Base-by-base conservation (phyloP, 1,284 basidiomycete genomes). In the Irpex sp. region DNA sequence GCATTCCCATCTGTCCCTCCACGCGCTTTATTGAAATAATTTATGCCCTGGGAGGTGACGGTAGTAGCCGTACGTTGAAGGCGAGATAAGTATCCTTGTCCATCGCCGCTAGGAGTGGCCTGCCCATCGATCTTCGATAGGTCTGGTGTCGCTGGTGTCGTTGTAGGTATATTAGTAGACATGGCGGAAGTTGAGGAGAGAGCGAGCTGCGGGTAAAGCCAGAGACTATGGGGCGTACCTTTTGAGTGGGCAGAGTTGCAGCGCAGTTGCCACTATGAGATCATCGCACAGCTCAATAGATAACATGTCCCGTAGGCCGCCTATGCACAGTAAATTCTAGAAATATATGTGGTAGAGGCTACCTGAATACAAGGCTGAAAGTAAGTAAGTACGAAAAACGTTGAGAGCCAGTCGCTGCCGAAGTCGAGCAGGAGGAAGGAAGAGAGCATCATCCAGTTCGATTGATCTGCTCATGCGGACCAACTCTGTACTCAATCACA, bases 251-350 rank as follows among this genome's bases (percentile, higher is more conserved):
- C 34, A 34, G 15, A 56, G 54, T 36, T 37, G 54, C 51, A 52
- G 51, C 34, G 54, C 54, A 56, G 54, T 31, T 56, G 21, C 54
- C 54, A 56, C 54, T 56, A n/a, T 56, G 54, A 26, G 54, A 37
- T 56, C 54, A 56, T 56, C 8, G 21, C 54, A 19, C 51, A 54
- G 51, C 51, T 54, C 44, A 15, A 47, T 34, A n/a, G 40, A 47
- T 17, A 52, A 52, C 49, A 21, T 17, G 17, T 34, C 31, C 31
- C 1, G 31, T 6, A 6, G 31, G 31, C 4, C 31, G 31, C 31
- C 4, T 31, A 34, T 34, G 31, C 31, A 6, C 1, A 34, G 5
- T 34, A 34, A 34, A 6, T 6, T 34, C 31, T 1, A 34, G 5
- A 34, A 34, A 34, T 34, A 34, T 34, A 34, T 34, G 31, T 6